A percentile compares a stretch with the other conserved stretches of the same genome.
Evolutionary conservation across 2,329 filamentous ascomycete species (phyloP).

Genomic region (Arthrobotrys conoides): DNA sequence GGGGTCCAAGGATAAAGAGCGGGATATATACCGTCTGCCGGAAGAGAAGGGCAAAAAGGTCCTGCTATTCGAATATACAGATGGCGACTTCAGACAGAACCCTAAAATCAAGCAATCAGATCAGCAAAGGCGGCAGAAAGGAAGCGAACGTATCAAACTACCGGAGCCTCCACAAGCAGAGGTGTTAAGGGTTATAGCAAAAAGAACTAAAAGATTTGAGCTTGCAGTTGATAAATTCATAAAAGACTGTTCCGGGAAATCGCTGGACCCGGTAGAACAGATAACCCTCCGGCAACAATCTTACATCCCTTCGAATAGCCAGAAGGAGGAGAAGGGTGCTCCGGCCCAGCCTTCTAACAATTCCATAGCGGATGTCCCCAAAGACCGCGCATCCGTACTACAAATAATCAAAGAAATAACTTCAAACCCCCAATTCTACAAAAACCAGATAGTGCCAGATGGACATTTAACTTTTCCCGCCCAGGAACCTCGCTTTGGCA

Average conservation of each 20-base stretch:
- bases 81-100: conserved; percentile 87
- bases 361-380: conserved; percentile 77
- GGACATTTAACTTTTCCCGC: conserved; percentile 92
- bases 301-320: conserved; percentile 67
- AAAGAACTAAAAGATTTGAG: conserved; percentile 85
- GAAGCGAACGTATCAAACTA: conserved; percentile 87
- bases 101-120: conserved; percentile 73
- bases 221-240: conserved; percentile 83
- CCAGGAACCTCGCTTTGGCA: conserved; percentile 84
- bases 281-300: conserved; percentile 72
- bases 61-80: conserved; percentile 90
- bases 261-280: conserved; percentile 76
- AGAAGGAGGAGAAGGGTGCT: conserved; percentile 59
- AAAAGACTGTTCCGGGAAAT: conserved; percentile 77
- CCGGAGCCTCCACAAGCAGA: conserved; percentile 94
- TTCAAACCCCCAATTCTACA: conserved; percentile 83
- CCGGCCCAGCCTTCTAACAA: conserved; percentile 30
- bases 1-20: conserved; percentile 22
- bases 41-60: conserved; percentile 75
- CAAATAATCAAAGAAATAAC: conserved; percentile 90
- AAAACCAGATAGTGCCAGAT: conserved; percentile 90
- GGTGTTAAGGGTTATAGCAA: conserved; percentile 89
- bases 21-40: conserved; percentile 64
- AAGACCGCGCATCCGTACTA: conserved; percentile 81
- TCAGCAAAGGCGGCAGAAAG: conserved; percentile 26